Evolutionary conservation across 2,329 filamentous ascomycete species (phyloP).

Genomic region (Sporothrix schenckii): DNA sequence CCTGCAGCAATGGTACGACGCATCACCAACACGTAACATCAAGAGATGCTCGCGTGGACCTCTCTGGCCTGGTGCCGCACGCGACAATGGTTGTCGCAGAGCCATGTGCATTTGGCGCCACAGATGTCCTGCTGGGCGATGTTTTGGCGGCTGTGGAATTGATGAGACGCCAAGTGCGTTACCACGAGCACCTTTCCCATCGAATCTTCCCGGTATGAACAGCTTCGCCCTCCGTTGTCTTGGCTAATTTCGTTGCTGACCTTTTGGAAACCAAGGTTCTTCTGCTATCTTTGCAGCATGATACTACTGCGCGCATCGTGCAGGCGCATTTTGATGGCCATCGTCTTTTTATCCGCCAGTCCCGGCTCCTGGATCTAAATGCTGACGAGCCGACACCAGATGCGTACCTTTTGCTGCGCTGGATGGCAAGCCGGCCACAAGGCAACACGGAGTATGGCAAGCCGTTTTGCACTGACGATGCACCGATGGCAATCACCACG

Average conservation of each 20-base stretch:
- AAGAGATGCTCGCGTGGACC: too few species aligned
- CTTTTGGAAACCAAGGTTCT: background rate
- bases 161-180: slow-evolving; percentile 1
- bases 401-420: slow-evolving; percentile 8
- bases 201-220: background rate
- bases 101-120: too few species aligned
- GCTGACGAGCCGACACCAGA: slow-evolving; percentile 4
- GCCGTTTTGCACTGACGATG: background rate
- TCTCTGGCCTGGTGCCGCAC: too few species aligned
- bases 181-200: background rate
- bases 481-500: background rate
- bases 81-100: too few species aligned
- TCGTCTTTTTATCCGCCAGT: background rate
- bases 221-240: background rate
- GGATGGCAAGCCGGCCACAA: slow-evolving; percentile 6
- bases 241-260: background rate
- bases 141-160: background rate
- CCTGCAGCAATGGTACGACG: too few species aligned
- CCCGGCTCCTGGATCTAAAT: background rate
- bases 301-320: background rate
- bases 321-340: slow-evolving; percentile 6
- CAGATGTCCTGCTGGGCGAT: background rate
- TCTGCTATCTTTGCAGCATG: background rate
- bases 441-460: slow-evolving; percentile 7
- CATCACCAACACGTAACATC: too few species aligned